Evolutionary conservation across 2,329 filamentous ascomycete species (phyloP).

Genomic region (Pseudocercospora musae): DNA sequence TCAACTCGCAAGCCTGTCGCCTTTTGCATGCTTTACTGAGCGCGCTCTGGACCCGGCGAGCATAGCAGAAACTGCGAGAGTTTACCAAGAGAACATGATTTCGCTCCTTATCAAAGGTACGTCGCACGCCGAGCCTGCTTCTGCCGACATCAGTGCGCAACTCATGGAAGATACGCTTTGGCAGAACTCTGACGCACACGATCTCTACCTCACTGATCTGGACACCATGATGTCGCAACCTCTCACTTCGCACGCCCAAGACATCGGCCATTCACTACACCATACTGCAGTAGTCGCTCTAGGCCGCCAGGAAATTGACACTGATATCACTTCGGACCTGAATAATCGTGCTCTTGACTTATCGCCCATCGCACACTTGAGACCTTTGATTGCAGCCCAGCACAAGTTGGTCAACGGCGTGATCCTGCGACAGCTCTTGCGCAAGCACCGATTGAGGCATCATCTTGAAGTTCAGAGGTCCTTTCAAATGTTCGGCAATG

Average conservation of each 20-base stretch:
- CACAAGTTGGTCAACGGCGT: conserved; percentile 73
- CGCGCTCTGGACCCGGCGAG: background rate
- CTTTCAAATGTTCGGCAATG: conserved; percentile 82
- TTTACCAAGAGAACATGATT: background rate
- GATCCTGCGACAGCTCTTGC: conserved; percentile 73
- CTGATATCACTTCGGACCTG: background rate
- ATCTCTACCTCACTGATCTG: background rate
- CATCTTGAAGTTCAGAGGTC: conserved; percentile 73
- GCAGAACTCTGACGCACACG: background rate
- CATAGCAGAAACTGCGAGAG: background rate
- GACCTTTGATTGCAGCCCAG: conserved; percentile 68
- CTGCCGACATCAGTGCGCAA: background rate
- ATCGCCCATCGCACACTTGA: conserved; percentile 21
- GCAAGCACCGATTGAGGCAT: conserved; percentile 64
- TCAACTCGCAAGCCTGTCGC: background rate
- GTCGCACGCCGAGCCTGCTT: background rate
- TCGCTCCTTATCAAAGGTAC: background rate
- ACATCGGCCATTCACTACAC: background rate
- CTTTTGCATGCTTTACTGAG: background rate
- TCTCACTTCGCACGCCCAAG: background rate
- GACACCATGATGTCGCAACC: background rate
- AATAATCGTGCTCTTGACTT: background rate
- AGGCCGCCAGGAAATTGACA: background rate
- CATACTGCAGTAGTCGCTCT: background rate
- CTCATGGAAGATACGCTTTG: background rate